Evolutionary conservation across 2,329 filamentous ascomycete genomes (phyloP).

Genomic region (Penicillium aurantiogriseum): DNA sequence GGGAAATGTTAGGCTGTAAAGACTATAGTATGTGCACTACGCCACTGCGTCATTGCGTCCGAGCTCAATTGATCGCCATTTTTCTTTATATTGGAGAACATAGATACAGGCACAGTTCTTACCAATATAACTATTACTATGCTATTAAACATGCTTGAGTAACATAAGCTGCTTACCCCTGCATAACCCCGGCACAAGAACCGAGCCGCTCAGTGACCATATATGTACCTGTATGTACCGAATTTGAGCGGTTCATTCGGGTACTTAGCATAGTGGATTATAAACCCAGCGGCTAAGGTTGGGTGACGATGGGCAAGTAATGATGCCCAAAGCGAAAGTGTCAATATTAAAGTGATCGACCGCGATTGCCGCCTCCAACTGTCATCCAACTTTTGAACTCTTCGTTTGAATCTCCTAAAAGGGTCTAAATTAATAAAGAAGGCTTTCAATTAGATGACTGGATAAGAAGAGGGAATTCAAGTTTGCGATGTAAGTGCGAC

Average conservation of each 20-base stretch:
- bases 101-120: background rate
- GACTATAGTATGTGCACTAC: background rate
- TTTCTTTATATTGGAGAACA: background rate
- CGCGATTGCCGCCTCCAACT: too few species aligned
- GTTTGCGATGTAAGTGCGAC: slow-evolving; percentile 28
- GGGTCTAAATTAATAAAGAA: too few species aligned
- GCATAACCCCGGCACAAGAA: too few species aligned
- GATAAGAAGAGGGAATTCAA: background rate
- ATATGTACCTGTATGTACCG: too few species aligned
- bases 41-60: background rate
- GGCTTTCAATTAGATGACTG: background rate
- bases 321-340: too few species aligned
- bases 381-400: background rate
- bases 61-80: background rate
- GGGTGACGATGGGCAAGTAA: too few species aligned
- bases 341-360: too few species aligned
- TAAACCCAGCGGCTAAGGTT: too few species aligned
- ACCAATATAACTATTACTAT: background rate
- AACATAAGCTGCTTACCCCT: background rate
- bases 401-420: too few species aligned
- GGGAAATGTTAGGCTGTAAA: background rate
- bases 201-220: too few species aligned
- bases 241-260: too few species aligned
- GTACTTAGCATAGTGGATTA: too few species aligned
- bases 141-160: background rate